These are phyloP conservation scores for Diplosphaera chodatii DNA, from an alignment of 139 green algal genomes.

Conservation along the genomic window DNA sequence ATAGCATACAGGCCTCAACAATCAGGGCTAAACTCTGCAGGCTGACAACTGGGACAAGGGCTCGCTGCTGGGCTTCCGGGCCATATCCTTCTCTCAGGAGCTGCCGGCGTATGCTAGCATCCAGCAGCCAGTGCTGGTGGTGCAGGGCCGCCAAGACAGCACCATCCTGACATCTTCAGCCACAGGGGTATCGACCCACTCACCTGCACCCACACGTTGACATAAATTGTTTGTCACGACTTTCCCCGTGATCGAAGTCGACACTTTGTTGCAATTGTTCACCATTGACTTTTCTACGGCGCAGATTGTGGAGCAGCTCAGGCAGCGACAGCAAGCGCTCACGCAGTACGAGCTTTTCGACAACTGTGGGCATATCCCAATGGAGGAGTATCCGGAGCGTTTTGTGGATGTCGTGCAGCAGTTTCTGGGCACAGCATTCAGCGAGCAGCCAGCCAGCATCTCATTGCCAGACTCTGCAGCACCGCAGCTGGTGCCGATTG, in stretches of 20 bases:
- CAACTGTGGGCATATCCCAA: constrained; percentile 6
- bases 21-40: background rate
- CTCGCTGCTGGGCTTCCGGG: constrained; percentile 36
- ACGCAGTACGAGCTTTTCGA: background rate
- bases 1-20: no score
- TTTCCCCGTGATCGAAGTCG: no score
- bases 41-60: constrained; percentile 55
- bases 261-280: no score
- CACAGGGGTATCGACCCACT: background rate
- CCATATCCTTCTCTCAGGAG: constrained; percentile 20
- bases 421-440: background rate
- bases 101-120: constrained; percentile 20
- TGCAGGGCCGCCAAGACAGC: constrained; percentile 4
- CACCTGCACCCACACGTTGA: no score
- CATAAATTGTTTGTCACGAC: no score
- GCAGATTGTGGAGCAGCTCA: background rate
- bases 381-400: constrained; percentile 2
- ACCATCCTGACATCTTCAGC: background rate
- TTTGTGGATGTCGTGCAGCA: background rate
- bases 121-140: constrained; percentile 17
- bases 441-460: no score
- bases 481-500: background rate
- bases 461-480: no score
- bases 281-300: no score
- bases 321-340: background rate